A percentile compares a stretch with the other conserved stretches of the same genome.
phyloP scores from a whole-genome alignment of 2,329 filamentous ascomycete genomes.

The Stromatinia cepivora region DNA sequence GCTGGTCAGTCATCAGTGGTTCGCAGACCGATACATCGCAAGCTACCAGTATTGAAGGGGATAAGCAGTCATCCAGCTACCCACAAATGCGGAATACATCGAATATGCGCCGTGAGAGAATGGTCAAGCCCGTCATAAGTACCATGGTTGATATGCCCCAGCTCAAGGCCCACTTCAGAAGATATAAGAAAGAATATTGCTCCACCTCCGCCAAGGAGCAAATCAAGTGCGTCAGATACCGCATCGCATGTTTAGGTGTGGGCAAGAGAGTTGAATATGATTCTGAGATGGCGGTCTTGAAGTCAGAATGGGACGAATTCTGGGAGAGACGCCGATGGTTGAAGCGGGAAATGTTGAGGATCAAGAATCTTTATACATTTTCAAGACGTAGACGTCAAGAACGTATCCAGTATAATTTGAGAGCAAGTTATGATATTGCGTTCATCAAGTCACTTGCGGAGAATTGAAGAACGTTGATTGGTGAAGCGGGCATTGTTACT shows the following conservation, averaged over 20 bases:
- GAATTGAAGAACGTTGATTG: not conserved
- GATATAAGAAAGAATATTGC: constrained; percentile 14
- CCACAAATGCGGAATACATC: not conserved
- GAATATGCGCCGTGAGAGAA: not conserved
- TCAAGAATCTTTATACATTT: not conserved
- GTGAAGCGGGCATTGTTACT: not conserved
- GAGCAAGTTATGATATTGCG: constrained; percentile 7
- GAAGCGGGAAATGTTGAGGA: constrained; percentile 11
- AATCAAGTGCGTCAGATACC: not conserved
- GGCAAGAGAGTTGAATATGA: not conserved
- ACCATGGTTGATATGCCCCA: no score
- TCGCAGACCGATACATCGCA: constrained; percentile 3
- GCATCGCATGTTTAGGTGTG: not conserved
- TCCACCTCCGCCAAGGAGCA: not conserved
- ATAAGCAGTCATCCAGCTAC: not conserved
- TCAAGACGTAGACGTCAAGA: constrained; percentile 3
- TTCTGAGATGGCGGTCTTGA: not conserved
- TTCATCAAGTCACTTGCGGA: constrained; percentile 10
- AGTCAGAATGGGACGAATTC: not conserved
- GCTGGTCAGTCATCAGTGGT: not conserved
- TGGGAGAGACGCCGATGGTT: constrained; percentile 16
- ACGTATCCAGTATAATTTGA: not conserved
- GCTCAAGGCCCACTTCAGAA: not conserved
- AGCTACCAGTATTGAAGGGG: not conserved
- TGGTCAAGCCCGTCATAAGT: not conserved